Evolutionary conservation across 768 basidiomycete species (phyloP), one percentile per base, ranked within the genome.

Genomic region (Mycena polygramma): DNA sequence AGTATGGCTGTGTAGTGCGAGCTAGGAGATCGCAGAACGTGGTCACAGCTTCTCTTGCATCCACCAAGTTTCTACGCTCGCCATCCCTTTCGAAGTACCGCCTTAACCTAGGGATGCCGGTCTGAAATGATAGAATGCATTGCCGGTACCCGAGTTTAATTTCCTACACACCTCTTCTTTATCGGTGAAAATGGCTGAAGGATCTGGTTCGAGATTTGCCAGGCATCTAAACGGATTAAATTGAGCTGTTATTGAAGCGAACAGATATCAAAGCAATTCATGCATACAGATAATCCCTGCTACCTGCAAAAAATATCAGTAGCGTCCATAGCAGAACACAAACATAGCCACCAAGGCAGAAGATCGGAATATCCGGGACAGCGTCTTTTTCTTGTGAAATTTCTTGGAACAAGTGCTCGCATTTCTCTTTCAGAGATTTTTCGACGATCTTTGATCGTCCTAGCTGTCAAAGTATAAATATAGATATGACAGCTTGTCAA

Each of bases 221-320:
- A 58, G 13, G 66, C 68, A 66, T 6, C 72, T 73, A 11, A 6
- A 24, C 11, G 15, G 15, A 14, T 54, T 13, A 62, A 19, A 13
- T 8, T 4, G 30, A 51, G 30, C 30, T 30, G 30, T 30, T 6
- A 30, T 30, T 6, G 30, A 30, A 30, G 30, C 30, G 30, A 30
- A 30, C 30, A 58, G 26, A 15, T 39, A 22, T 22, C 13, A 37
- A 43, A n/a, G 26, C 46, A 22, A 20, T 2, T 7, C 22, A 19
- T 4, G 15, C 71, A 11, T 66, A 68, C 72, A 73, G 35, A 58
- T 55, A 73, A 24, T 73, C 72, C n/a, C 72, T 57, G 49, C 66
- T 70, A 11, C 72, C 72, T 70, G 49, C 8, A 7, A 41, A 22
- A 41, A 51, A 17, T 5, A 24, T 41, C 13, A 61, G 22, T 6